Percentiles rank a stretch among this genome's conserved stretches.
Conservation (phyloP, 352 stramenopile genomes). For the Phytophthora constricta region DNA sequence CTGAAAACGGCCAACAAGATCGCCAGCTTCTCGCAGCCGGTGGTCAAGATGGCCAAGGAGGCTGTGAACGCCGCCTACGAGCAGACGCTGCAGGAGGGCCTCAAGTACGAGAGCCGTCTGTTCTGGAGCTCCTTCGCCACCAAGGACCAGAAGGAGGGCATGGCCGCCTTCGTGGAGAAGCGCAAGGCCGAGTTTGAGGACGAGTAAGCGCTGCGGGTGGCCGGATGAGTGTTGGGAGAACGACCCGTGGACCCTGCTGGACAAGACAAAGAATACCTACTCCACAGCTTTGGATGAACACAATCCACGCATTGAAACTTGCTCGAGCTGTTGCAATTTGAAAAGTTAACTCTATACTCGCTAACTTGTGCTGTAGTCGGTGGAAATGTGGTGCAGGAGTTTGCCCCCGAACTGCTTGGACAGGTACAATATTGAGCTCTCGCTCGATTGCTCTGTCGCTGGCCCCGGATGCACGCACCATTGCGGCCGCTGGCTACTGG, state of each 20-base stretch:
- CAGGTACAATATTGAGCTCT: too few relatives aligned
- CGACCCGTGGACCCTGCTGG: too few relatives aligned
- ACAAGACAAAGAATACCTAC: too few relatives aligned
- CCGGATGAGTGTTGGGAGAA: neutral
- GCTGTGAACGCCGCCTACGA: slow-evolving; percentile 94
- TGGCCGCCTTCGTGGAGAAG: slow-evolving; percentile 98
- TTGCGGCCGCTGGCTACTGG: neutral
- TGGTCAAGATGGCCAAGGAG: slow-evolving; percentile 98
- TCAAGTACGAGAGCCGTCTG: slow-evolving; percentile 97
- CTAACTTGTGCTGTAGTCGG: neutral
- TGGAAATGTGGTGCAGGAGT: too few relatives aligned
- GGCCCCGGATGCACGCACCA: neutral
- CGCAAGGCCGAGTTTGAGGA: slow-evolving; percentile 95
- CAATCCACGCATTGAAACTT: slow-evolving; percentile 3
- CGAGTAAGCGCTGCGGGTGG: slow-evolving; percentile 67
- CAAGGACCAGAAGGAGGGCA: slow-evolving; percentile 94
- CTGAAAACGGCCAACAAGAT: slow-evolving; percentile 97
- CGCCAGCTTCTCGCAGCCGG: slow-evolving; percentile 94
- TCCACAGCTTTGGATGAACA: neutral
- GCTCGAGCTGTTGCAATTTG: neutral
- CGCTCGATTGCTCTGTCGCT: neutral
- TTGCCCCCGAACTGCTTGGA: too few relatives aligned
- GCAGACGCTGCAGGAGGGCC: slow-evolving; percentile 93
- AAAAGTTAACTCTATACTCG: neutral
- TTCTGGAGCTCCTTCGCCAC: slow-evolving; percentile 99